A percentile compares a stretch with the other conserved stretches of the same genome.
Conservation (phyloP, 164 flowering plant genomes). For the Magnolia sinica region DNA sequence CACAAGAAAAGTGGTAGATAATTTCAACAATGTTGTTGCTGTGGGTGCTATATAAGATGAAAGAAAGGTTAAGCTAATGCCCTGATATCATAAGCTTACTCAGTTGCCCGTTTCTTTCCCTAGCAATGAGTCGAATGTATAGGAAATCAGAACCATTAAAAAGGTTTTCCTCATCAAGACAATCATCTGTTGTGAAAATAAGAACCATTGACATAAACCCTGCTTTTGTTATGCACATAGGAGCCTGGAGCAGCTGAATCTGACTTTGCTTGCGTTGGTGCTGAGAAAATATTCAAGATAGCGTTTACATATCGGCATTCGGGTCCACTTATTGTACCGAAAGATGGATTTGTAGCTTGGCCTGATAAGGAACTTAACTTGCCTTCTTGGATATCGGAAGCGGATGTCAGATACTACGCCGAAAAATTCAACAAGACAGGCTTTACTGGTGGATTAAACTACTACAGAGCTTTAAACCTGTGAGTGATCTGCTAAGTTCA, state of each 20-base stretch:
- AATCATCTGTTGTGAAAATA: too few relatives aligned
- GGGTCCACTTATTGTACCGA: slow-evolving; percentile 37
- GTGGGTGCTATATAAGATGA: too few relatives aligned
- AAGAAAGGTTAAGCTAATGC: too few relatives aligned
- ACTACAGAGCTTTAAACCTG: slow-evolving; percentile 52
- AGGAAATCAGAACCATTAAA: too few relatives aligned
- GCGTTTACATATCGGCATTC: slow-evolving; percentile 26
- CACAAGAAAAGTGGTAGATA: too few relatives aligned
- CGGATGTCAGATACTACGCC: slow-evolving; percentile 38
- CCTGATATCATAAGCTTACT: too few relatives aligned
- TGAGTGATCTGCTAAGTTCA: slow-evolving; percentile 16
- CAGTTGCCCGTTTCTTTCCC: too few relatives aligned
- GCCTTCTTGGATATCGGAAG: slow-evolving; percentile 54
- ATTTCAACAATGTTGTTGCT: too few relatives aligned
- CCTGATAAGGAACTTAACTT: slow-evolving; percentile 5
- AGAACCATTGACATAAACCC: too few relatives aligned
- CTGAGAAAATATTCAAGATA: slow-evolving; percentile 40
- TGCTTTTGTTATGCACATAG: slow-evolving; percentile 10
- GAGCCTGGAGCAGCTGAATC: slow-evolving; percentile 54
- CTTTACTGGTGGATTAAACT: slow-evolving; percentile 50
- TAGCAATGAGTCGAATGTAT: too few relatives aligned
- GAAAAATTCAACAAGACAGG: slow-evolving; percentile 46
- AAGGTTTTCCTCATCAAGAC: too few relatives aligned
- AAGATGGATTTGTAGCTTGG: neutral
- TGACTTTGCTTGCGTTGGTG: slow-evolving; percentile 44